These are phyloP conservation scores for Diaporthe citriasiana DNA, from an alignment of 2,329 filamentous ascomycete species.

Conservation along the genomic window DNA sequence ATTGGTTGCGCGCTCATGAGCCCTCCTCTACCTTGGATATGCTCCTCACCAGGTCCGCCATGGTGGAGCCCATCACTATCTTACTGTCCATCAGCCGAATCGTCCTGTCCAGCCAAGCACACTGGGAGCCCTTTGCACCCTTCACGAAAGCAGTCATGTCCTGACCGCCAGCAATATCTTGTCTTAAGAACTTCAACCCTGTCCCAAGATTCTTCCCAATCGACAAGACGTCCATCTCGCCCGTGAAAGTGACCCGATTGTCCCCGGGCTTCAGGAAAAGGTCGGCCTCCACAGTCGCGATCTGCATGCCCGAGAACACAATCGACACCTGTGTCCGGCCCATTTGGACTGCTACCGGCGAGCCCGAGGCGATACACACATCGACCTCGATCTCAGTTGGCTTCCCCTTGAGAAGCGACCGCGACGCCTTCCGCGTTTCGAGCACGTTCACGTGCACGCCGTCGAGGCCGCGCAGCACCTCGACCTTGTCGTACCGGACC, in stretches of 20 bases:
- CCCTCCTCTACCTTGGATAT: constrained; percentile 19
- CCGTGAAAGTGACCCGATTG: constrained; percentile 13
- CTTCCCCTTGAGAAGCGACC: constrained; percentile 26
- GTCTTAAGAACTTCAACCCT: constrained; percentile 26
- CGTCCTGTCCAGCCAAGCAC: constrained; percentile 31
- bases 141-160: constrained; percentile 24
- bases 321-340: constrained; percentile 1
- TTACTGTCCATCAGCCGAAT: constrained; percentile 32
- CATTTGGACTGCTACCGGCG: constrained; percentile 25
- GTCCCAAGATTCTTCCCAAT: constrained; percentile 30
- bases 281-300: constrained; percentile 19
- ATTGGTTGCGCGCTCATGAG: background rate
- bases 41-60: constrained; percentile 31
- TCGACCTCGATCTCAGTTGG: constrained; percentile 34
- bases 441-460: constrained; percentile 32
- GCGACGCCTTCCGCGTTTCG: constrained; percentile 30
- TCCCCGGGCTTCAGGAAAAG: constrained; percentile 20
- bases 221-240: constrained; percentile 31
- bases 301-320: constrained; percentile 30
- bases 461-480: constrained; percentile 31
- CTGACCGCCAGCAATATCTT: constrained; percentile 12
- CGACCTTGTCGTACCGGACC: constrained; percentile 33
- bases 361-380: constrained; percentile 17
- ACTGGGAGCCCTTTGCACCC: constrained; percentile 26
- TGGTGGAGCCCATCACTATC: constrained; percentile 31